These are phyloP conservation scores for Leishmania tropica DNA, from an alignment of 208 protist genomes.

Conservation along the genomic window DNA sequence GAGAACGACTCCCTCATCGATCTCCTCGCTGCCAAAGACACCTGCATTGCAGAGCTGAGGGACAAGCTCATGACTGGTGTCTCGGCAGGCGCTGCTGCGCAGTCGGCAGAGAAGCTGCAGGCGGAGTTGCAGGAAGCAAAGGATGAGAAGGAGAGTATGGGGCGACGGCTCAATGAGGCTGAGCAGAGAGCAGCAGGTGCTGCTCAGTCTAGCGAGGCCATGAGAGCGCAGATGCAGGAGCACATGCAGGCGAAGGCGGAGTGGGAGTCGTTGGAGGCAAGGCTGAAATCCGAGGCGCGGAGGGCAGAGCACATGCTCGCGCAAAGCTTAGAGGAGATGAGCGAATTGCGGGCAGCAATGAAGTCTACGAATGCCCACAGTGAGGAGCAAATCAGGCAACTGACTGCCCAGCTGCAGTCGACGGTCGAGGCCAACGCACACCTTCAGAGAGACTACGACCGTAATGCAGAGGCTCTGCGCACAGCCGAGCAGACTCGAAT, in stretches of 20 bases:
- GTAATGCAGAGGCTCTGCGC: neutral
- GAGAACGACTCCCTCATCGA: slow-evolving; percentile 38
- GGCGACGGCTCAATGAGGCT: neutral
- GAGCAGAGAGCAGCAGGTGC: neutral
- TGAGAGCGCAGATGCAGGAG: neutral
- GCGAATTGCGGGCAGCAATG: slow-evolving; percentile 7
- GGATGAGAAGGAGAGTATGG: neutral
- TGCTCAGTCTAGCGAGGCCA: slow-evolving; percentile 3
- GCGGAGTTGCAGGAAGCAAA: neutral
- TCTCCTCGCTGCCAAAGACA: slow-evolving; percentile 22
- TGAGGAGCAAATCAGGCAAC: slow-evolving; percentile 17
- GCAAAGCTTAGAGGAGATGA: slow-evolving; percentile 6
- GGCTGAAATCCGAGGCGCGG: neutral
- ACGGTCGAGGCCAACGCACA: slow-evolving; percentile 1
- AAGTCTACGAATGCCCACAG: slow-evolving; percentile 3
- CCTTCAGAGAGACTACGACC: slow-evolving; percentile 16
- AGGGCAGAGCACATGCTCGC: slow-evolving; percentile 4
- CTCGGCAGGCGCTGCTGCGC: neutral
- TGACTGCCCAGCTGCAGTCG: slow-evolving; percentile 12
- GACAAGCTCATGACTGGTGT: slow-evolving; percentile 4
- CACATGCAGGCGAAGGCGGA: slow-evolving; percentile 3
- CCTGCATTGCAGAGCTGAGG: slow-evolving; percentile 17
- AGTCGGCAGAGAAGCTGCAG: neutral
- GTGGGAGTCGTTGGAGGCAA: neutral
- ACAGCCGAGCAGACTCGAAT: neutral